A percentile compares a stretch with the other conserved stretches of the same genome.
Conservation (phyloP, 2,329 filamentous ascomycete species). For the Sporothrix pseudoabietina region DNA sequence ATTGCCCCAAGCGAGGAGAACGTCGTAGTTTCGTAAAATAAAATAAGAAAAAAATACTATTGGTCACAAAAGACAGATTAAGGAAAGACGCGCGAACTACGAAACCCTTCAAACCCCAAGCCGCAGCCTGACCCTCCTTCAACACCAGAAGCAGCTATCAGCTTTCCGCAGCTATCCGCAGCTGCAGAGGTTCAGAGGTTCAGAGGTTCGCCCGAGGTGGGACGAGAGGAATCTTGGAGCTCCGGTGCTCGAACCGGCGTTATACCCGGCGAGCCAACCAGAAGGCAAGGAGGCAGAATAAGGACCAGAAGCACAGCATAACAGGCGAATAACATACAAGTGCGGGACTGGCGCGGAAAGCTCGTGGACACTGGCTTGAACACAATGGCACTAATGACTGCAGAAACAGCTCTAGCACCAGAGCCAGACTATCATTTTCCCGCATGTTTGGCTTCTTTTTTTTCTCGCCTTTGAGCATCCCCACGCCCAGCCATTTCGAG, state of each 20-base stretch:
- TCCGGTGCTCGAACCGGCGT: neutral
- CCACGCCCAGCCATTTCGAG: neutral
- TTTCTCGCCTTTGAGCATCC: neutral
- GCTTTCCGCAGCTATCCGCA: neutral
- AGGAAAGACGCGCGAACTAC: neutral
- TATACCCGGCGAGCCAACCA: constrained; percentile 14
- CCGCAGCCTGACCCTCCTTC: neutral
- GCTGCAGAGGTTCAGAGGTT: neutral
- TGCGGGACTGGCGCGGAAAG: neutral
- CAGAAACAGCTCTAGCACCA: neutral
- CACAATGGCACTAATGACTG: neutral
- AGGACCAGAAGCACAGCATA: neutral
- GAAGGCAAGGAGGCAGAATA: neutral
- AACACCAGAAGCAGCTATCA: neutral
- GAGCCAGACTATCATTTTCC: neutral
- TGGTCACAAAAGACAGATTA: neutral
- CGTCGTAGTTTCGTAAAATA: constrained; percentile 1
- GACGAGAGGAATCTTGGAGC: constrained; percentile 4
- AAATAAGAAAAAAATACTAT: neutral
- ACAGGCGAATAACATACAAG: neutral
- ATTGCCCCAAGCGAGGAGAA: neutral
- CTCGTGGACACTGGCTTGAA: neutral
- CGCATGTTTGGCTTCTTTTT: too few species aligned
- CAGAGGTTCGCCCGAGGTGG: neutral
- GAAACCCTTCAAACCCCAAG: neutral